Conservation (phyloP, 352 stramenopile species). For the Blastocystis sp. region DNA sequence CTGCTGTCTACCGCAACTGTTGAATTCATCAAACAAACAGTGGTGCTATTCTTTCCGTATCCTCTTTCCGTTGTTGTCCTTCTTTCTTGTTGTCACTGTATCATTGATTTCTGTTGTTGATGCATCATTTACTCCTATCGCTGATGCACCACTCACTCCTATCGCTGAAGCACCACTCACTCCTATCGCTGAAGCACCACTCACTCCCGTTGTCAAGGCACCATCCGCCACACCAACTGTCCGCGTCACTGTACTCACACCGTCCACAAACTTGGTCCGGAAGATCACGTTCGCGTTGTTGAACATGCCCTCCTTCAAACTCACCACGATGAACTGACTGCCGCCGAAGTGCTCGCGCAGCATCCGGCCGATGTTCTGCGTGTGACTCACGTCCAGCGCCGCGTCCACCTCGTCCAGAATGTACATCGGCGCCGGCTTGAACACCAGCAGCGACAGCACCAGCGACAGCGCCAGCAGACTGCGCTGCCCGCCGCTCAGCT, state of each 20-base stretch:
- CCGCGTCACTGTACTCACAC: slow-evolving; percentile 90
- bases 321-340: slow-evolving; percentile 99
- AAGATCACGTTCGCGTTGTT: slow-evolving; percentile 99
- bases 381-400: slow-evolving; percentile 95
- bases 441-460: slow-evolving; percentile 92
- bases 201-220: too few relatives aligned
- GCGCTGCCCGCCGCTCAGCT: slow-evolving; percentile 91
- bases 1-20: background rate
- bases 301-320: slow-evolving; percentile 99
- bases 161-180: too few relatives aligned
- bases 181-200: too few relatives aligned
- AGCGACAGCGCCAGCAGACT: slow-evolving; percentile 96
- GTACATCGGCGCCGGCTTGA: slow-evolving; percentile 99
- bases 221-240: slow-evolving; percentile 67
- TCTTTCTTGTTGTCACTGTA: too few relatives aligned
- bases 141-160: too few relatives aligned
- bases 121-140: too few relatives aligned
- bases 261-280: slow-evolving; percentile 98
- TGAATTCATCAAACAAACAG: slow-evolving; percentile 38
- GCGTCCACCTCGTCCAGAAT: slow-evolving; percentile 99
- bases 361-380: slow-evolving; percentile 99
- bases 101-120: too few relatives aligned
- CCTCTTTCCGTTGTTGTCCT: too few relatives aligned
- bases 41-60: too few relatives aligned
- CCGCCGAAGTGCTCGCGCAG: slow-evolving; percentile 95